Evolutionary conservation across 306 rosid genomes (phyloP).

Genomic region (Astragalus membranaceus): DNA sequence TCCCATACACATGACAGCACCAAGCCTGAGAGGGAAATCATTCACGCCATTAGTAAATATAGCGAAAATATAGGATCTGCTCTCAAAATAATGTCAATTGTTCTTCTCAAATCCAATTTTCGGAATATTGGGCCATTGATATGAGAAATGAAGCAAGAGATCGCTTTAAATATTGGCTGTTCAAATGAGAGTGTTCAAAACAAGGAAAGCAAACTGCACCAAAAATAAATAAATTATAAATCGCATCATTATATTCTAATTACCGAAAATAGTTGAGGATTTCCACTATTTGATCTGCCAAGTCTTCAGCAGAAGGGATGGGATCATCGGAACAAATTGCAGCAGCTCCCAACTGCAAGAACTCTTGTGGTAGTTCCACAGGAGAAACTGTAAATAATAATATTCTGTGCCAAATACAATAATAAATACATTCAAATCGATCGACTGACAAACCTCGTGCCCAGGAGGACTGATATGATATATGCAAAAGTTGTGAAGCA

Average conservation of each 20-base stretch:
- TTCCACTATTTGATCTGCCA: slow-evolving; percentile 88
- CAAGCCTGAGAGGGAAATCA: slow-evolving; percentile 55
- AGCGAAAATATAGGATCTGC: slow-evolving; percentile 1
- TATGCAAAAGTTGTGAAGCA: slow-evolving; percentile 95
- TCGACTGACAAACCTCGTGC: slow-evolving; percentile 74
- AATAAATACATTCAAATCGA: slow-evolving; percentile 20
- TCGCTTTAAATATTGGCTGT: neutral
- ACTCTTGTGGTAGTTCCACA: slow-evolving; percentile 72
- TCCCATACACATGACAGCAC: slow-evolving; percentile 99
- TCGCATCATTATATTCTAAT: neutral
- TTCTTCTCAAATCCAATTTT: neutral
- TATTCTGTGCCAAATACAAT: slow-evolving; percentile 23
- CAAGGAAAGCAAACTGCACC: neutral
- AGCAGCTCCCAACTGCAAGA: slow-evolving; percentile 97
- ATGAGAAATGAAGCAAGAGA: neutral
- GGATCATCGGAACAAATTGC: slow-evolving; percentile 57
- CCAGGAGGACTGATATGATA: slow-evolving; percentile 96
- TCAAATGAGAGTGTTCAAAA: neutral
- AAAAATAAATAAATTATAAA: neutral
- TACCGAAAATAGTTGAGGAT: slow-evolving; percentile 86
- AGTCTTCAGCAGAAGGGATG: slow-evolving; percentile 67
- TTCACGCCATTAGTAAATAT: slow-evolving; percentile 25
- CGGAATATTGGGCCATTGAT: neutral
- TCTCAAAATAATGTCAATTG: neutral
- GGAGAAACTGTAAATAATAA: slow-evolving; percentile 52